A percentile compares a stretch with the other conserved stretches of the same genome.
phyloP scores from a whole-genome alignment of 192 early-diverging fungal species.

The Geranomyces michiganensis region DNA sequence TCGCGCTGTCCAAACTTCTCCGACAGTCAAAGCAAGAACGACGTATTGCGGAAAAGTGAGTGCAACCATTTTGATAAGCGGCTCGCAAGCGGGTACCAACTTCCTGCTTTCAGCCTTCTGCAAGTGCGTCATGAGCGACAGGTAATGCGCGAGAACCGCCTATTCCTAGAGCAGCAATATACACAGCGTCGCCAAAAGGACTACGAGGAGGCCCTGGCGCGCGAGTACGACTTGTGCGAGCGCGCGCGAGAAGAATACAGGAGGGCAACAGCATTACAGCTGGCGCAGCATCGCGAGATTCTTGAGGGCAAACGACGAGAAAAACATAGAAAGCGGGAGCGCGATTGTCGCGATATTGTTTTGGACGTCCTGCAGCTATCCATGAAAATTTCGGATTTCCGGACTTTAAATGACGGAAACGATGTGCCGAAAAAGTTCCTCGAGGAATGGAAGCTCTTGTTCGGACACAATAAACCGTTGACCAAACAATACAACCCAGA shows the following conservation, averaged over 20 bases:
- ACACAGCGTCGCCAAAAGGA: slow-evolving; percentile 56
- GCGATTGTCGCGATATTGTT: slow-evolving; percentile 41
- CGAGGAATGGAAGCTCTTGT: slow-evolving; percentile 62
- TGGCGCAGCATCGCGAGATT: slow-evolving; percentile 56
- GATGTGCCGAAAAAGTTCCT: slow-evolving; percentile 52
- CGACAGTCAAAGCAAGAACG: slow-evolving; percentile 65
- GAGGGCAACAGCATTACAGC: slow-evolving; percentile 43
- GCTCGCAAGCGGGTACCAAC: no score
- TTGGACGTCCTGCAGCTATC: slow-evolving; percentile 53
- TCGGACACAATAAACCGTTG: slow-evolving; percentile 48
- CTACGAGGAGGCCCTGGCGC: slow-evolving; percentile 56
- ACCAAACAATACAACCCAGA: slow-evolving; percentile 41
- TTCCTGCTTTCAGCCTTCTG: slow-evolving; percentile 41
- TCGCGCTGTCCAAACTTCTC: slow-evolving; percentile 49
- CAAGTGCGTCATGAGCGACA: slow-evolving; percentile 61
- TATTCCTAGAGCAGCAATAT: slow-evolving; percentile 59
- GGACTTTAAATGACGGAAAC: slow-evolving; percentile 53
- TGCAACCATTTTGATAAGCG: no score
- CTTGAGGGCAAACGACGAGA: slow-evolving; percentile 41
- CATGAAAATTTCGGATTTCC: slow-evolving; percentile 58
- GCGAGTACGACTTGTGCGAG: slow-evolving; percentile 49
- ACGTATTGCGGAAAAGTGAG: slow-evolving; percentile 61
- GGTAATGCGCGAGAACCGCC: slow-evolving; percentile 56
- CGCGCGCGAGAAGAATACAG: slow-evolving; percentile 50
- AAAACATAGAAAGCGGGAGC: slow-evolving; percentile 37